Evolutionary conservation across 352 stramenopile species (phyloP), one percentile per base, ranked within the genome.

Genomic region (Phytopythium sindhum): DNA sequence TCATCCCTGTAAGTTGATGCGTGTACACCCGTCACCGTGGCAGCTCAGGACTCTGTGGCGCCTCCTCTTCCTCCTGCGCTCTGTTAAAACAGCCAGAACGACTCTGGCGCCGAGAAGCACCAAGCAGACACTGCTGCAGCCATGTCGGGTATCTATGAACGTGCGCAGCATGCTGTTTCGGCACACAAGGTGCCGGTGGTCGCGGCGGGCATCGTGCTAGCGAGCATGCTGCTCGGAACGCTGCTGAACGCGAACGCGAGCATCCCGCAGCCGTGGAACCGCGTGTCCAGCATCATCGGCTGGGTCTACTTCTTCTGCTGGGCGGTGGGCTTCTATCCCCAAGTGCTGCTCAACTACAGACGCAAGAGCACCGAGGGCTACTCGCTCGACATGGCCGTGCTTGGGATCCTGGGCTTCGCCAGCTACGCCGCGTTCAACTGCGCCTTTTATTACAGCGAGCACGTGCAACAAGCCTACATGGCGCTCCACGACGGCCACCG

Each of bases 371-470:
- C 91, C 33, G 74, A 80, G 28, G 95, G 95, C 1, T 66, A 98
- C 15, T 96, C 77, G 62, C 66, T 95, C 42, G 91, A 98, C 70
- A 98, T 97, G 75, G 83, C 81, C 42, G 75, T 88, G 21, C 75
- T 97, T 45, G 98, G 97, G 68, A 72, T 98, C 15, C 63, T 98
- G 37, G 93, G 92, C 52, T 98, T 97, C 66, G 66, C 79, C 35
- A 97, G 86, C 63, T 98, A 98, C 67, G 78, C 85, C 12, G 80
- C 87, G 37, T 98, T 96, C 75, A 97, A 94, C 71, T 82, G 78
- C 26, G 78, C 74, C 17, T 96, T 98, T 63, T 98, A 84, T 74
- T 96, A 80, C 64, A 92, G 72, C 65, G 59, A 78, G 31, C 69
- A 35, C 42, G 84, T 98, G 15, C 86, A 93, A 44, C 47, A 91